These are phyloP conservation scores for Talaromyces verruculosus DNA, from an alignment of 2,329 filamentous ascomycete species.

Conservation along the genomic window DNA sequence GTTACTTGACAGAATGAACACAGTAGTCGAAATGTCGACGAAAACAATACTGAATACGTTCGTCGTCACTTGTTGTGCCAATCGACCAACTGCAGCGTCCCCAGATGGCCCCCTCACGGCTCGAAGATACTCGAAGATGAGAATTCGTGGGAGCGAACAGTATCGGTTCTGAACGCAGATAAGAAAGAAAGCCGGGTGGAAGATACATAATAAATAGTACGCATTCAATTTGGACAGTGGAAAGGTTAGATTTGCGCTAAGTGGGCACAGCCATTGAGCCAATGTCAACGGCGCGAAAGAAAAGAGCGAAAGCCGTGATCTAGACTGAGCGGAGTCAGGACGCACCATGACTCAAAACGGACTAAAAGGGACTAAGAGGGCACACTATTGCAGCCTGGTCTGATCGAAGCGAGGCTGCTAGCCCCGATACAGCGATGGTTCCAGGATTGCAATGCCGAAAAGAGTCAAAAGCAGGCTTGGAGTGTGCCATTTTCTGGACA, in stretches of 20 bases:
- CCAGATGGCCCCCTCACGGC: slow-evolving; percentile 2
- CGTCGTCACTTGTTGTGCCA: neutral
- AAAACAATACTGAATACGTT: neutral
- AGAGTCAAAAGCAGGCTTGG: neutral
- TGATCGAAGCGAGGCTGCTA: neutral
- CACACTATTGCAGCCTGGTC: neutral
- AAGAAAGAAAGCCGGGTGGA: neutral
- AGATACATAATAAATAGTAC: slow-evolving; percentile 2
- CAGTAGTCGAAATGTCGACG: neutral
- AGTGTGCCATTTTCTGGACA: neutral
- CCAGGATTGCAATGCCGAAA: neutral
- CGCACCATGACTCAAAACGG: neutral
- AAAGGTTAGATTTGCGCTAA: neutral
- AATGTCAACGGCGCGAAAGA: slow-evolving; percentile 9
- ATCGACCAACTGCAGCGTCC: neutral
- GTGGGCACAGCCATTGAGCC: neutral
- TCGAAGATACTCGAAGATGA: neutral
- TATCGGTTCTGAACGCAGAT: neutral
- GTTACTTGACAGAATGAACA: neutral
- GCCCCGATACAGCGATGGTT: slow-evolving; percentile 1
- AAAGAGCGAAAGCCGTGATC: slow-evolving; percentile 2
- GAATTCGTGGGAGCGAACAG: slow-evolving; percentile 4
- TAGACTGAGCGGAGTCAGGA: slow-evolving; percentile 10
- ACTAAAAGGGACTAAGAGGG: neutral
- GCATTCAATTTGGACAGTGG: neutral